Evolutionary conservation across 495 filamentous ascomycete genomes (phyloP).

Genomic region (Aspergillus carlsbadensis): DNA sequence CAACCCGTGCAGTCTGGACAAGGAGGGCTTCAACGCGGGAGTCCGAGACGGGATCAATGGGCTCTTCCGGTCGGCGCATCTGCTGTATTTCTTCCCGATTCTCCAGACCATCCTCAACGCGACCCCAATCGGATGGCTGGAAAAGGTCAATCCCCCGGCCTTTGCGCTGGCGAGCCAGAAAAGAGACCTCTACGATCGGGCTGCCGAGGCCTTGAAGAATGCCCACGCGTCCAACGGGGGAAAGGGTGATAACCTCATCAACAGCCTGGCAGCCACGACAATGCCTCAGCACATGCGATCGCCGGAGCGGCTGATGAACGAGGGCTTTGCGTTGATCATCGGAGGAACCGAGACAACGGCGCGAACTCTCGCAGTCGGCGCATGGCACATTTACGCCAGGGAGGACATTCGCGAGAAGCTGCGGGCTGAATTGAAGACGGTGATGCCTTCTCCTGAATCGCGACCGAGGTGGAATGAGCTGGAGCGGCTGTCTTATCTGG

Average conservation of each 20-base stretch:
- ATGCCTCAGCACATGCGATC: conserved; percentile 20
- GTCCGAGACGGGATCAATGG: not conserved
- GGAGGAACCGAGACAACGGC: conserved; percentile 40
- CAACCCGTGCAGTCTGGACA: conserved; percentile 24
- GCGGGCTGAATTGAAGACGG: conserved; percentile 30
- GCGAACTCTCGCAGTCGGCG: conserved; percentile 23
- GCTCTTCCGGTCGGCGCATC: conserved; percentile 8
- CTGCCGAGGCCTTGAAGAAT: conserved; percentile 4
- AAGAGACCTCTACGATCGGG: not conserved
- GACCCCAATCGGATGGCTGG: conserved; percentile 36
- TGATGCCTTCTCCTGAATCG: not conserved
- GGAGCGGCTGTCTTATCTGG: conserved; percentile 19
- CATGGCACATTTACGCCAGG: conserved; percentile 29
- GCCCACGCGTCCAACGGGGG: not conserved
- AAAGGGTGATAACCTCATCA: not conserved
- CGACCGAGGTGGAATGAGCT: conserved; percentile 1
- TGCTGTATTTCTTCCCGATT: conserved; percentile 20
- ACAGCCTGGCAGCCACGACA: conserved; percentile 4
- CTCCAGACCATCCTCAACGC: conserved; percentile 25
- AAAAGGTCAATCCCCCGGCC: conserved; percentile 24
- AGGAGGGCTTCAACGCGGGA: conserved; percentile 21
- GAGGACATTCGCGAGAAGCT: conserved; percentile 16
- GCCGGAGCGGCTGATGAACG: conserved; percentile 34
- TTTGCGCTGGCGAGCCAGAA: too few relatives aligned
- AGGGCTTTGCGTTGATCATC: conserved; percentile 32